phyloP scores from a whole-genome alignment of 1,139 yeast species.

The Yamadazyma triangularis region DNA sequence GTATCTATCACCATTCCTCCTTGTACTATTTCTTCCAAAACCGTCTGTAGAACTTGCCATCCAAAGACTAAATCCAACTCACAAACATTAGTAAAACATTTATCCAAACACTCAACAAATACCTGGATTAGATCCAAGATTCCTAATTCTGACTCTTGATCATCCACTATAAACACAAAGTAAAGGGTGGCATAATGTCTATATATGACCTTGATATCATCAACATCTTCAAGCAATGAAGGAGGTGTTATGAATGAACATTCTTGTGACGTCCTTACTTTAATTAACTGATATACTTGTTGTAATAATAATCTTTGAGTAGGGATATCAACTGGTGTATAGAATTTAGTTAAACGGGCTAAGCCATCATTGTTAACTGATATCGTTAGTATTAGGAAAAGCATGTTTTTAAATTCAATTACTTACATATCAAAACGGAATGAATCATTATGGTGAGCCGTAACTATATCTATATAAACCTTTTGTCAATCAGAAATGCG shows the following conservation, averaged over 20 bases:
- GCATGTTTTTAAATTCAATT: background rate
- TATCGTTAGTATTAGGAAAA: constrained; percentile 14
- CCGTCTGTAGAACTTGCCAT: constrained; percentile 94
- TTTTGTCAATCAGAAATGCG: too few species aligned
- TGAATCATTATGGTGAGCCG: constrained; percentile 73
- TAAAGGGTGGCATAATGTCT: constrained; percentile 92
- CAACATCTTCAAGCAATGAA: constrained; percentile 64
- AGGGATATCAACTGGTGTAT: constrained; percentile 80
- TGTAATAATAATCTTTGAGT: constrained; percentile 70
- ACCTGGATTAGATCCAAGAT: constrained; percentile 92
- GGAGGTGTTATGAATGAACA: constrained; percentile 84
- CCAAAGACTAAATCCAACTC: constrained; percentile 94
- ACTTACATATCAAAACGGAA: constrained; percentile 81
- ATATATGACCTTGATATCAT: constrained; percentile 84
- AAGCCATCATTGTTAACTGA: constrained; percentile 89
- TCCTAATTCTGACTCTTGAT: constrained; percentile 92
- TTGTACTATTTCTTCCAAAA: constrained; percentile 86
- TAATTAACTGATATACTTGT: constrained; percentile 70
- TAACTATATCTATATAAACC: too few species aligned
- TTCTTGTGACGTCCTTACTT: constrained; percentile 63
- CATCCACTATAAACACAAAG: constrained; percentile 93
- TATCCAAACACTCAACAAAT: constrained; percentile 90
- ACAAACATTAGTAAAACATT: constrained; percentile 91
- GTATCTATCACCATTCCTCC: constrained; percentile 99
- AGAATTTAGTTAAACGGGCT: constrained; percentile 87